Base-by-base conservation (phyloP, 768 basidiomycete genomes). In the Tubosaeta sp. region DNA sequence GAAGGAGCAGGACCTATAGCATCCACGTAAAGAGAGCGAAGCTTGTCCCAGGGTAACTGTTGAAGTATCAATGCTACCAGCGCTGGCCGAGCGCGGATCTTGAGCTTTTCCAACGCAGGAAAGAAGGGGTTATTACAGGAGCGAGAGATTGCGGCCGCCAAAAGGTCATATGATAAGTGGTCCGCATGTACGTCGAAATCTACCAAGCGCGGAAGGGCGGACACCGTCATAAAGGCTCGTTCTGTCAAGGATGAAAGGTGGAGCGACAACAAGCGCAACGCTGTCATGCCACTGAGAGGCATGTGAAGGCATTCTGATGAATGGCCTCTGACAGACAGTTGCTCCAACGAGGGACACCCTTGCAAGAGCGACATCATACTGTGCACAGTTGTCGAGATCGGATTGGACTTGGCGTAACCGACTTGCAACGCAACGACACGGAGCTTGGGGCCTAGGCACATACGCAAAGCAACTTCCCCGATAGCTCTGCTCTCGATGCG, bases 161-260 rank as follows among this genome's bases (percentile, higher is more conserved):
- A 48, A 31, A 59, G 56, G 29, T 71, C 62, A 5, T 55, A 31
- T 22, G 67, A 64, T 26, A 80, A 55, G 55, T 71, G 70, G 10
- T 70, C 65, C 2, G 72, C 75, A 49, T 81, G 78, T 10, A 80
- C 48, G 50, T 78, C 72, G 32, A 81, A 67, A 38, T 76, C 65
- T 19, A 50, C 51, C 50, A 81, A 71, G 29, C 41, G 37, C 9
- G 73, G 73, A 25, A 79, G 72, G 17, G 53, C 52, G 17, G 70
- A 67, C 37, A 79, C 59, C 4, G 72, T 66, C 48, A 67, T 53
- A 17, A 81, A 52, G 11, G 73, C 71, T 22, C 67, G 65, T 14
- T 53, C 63, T 19, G 68, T 68, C 48, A 80, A 59, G 12, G 74
- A 71, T 19, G 76, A 75, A 22, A 72, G 63, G 22, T 72, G 71